Conservation (phyloP, 1,139 yeast species). For the Meyerozyma guilliermondii region DNA sequence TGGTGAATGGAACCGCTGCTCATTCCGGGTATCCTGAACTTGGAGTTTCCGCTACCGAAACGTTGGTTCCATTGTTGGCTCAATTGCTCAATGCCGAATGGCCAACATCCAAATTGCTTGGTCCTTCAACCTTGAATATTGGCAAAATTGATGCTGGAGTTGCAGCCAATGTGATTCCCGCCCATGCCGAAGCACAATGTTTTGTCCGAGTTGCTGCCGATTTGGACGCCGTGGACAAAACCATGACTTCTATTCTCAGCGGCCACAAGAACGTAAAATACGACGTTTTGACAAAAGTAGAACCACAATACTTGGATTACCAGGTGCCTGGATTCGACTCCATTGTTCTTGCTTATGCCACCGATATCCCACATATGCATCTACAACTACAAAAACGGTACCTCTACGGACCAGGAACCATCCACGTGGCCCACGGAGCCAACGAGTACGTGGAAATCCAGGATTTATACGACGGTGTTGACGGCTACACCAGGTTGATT, state of each 20-base stretch:
- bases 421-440: conserved; percentile 61
- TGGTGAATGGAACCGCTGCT: conserved; percentile 52
- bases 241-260: conserved; percentile 31
- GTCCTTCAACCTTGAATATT: conserved; percentile 58
- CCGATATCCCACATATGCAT: conserved; percentile 60
- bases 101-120: conserved; percentile 51
- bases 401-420: conserved; percentile 67
- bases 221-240: conserved; percentile 28
- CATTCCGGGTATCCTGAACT: conserved; percentile 72
- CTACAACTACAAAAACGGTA: conserved; percentile 36
- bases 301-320: conserved; percentile 49
- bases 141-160: conserved; percentile 57
- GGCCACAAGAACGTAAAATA: conserved; percentile 23
- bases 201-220: conserved; percentile 54
- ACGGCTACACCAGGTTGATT: conserved; percentile 52
- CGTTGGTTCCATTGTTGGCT: conserved; percentile 46
- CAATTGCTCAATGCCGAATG: conserved; percentile 28
- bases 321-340: conserved; percentile 62
- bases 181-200: conserved; percentile 45
- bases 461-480: conserved; percentile 49
- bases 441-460: conserved; percentile 49
- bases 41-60: conserved; percentile 60
- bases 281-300: conserved; percentile 13
- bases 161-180: conserved; percentile 63
- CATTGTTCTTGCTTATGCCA: conserved; percentile 52